A percentile compares a stretch with the other conserved stretches of the same genome.
phyloP scores from a whole-genome alignment of 2,329 filamentous ascomycete species.

The Aspergillus ibericus region DNA sequence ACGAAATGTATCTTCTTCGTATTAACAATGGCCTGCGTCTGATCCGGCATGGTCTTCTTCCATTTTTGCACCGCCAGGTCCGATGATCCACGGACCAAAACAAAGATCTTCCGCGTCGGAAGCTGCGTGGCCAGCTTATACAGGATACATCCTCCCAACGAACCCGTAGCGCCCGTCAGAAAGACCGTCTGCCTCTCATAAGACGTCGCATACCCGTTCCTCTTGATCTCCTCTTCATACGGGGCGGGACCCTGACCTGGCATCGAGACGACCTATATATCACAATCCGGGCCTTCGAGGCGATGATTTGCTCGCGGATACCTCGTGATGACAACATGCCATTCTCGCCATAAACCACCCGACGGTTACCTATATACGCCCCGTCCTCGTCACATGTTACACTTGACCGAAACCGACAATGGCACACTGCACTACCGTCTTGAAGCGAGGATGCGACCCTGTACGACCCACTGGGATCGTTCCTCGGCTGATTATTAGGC shows the following conservation, averaged over 20 bases:
- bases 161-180: slow-evolving; percentile 34
- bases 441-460: neutral
- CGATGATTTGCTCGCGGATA: neutral
- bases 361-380: neutral
- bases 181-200: slow-evolving; percentile 31
- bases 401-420: neutral
- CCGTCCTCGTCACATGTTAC: neutral
- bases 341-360: neutral
- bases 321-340: neutral
- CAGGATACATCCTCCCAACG: slow-evolving; percentile 34
- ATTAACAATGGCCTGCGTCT: slow-evolving; percentile 26
- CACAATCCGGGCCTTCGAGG: neutral
- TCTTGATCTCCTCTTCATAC: slow-evolving; percentile 21
- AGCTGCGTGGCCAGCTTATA: slow-evolving; percentile 36
- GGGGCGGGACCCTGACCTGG: slow-evolving; percentile 8
- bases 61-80: slow-evolving; percentile 30
- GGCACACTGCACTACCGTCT: neutral
- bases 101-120: slow-evolving; percentile 33
- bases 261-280: neutral
- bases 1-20: slow-evolving; percentile 31
- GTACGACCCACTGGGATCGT: neutral
- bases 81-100: slow-evolving; percentile 26
- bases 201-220: slow-evolving; percentile 26
- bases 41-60: slow-evolving; percentile 30
- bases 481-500: neutral